Conservation (phyloP, 805 yeast genomes). For the Barnettozyma vustinii region DNA sequence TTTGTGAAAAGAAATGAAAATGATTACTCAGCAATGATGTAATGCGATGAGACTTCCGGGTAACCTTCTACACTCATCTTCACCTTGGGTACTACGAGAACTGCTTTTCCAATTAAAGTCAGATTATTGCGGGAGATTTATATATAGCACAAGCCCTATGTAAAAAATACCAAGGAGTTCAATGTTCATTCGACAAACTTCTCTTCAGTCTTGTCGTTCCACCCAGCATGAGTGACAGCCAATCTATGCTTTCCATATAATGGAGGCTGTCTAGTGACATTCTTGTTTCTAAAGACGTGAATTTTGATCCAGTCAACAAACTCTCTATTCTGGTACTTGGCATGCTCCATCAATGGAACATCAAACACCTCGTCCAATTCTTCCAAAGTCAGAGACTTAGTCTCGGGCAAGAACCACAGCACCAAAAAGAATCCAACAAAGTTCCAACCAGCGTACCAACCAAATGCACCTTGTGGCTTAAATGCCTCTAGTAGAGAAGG, state of each 20-base stretch:
- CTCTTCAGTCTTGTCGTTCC: conserved; percentile 56
- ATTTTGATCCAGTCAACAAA: conserved; percentile 41
- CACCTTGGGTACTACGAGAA: background rate
- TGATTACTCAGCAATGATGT: background rate
- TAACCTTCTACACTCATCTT: background rate
- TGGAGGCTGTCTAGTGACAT: conserved; percentile 46
- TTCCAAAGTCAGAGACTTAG: conserved; percentile 61
- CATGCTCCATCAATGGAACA: conserved; percentile 53
- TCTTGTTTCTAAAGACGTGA: conserved; percentile 39
- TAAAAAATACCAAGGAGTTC: no score
- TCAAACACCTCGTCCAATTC: conserved; percentile 67
- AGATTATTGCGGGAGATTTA: no score
- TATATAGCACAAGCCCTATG: background rate
- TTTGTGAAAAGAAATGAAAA: background rate
- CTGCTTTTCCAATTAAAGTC: no score
- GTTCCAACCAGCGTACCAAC: conserved; percentile 87
- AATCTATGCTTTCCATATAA: conserved; percentile 51
- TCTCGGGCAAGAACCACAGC: conserved; percentile 65
- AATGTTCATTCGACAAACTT: conserved; percentile 41
- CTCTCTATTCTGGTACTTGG: conserved; percentile 38
- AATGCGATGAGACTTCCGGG: background rate
- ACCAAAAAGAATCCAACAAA: conserved; percentile 63
- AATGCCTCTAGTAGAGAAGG: conserved; percentile 63
- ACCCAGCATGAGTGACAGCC: conserved; percentile 55
- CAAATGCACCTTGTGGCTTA: conserved; percentile 80